Percentiles rank a stretch among this genome's conserved stretches.
Conservation (phyloP, 257 asterid species). For the Nyctanthes arbortristis region DNA sequence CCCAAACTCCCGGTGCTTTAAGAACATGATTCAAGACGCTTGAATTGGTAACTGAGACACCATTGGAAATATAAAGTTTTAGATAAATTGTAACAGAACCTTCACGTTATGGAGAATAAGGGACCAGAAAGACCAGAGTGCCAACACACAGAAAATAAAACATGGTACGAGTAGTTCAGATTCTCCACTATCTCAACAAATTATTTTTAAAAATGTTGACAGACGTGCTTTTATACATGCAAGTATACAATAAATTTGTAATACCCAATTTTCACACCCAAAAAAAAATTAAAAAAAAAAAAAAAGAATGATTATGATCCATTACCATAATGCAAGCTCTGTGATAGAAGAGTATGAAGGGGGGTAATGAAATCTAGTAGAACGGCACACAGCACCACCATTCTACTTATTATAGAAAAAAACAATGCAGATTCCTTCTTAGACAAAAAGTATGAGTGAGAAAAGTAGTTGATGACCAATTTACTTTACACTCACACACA, state of each 20-base stretch:
- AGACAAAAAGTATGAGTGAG: background rate
- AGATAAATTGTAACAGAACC: conserved; percentile 22
- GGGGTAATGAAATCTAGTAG: background rate
- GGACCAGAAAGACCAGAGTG: background rate
- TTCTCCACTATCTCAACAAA: background rate
- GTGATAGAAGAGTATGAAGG: background rate
- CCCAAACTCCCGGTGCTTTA: conserved; percentile 81
- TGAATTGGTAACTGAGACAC: conserved; percentile 65
- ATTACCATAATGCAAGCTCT: background rate
- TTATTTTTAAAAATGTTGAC: no score
- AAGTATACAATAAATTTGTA: background rate
- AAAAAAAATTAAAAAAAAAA: no score
- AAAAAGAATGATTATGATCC: background rate
- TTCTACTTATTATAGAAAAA: background rate
- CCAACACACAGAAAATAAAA: background rate
- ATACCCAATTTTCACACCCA: background rate
- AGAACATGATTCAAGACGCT: conserved; percentile 60
- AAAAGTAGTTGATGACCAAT: background rate
- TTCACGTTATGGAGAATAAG: conserved; percentile 1
- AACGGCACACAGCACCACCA: no score
- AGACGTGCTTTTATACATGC: no score
- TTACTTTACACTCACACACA: no score
- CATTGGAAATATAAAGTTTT: conserved; percentile 20
- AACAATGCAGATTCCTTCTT: background rate
- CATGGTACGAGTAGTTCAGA: background rate